Evolutionary conservation across 1,284 basidiomycete species (phyloP), one percentile per base, ranked within the genome.

Genomic region (Tetrapyrgos nigripes): DNA sequence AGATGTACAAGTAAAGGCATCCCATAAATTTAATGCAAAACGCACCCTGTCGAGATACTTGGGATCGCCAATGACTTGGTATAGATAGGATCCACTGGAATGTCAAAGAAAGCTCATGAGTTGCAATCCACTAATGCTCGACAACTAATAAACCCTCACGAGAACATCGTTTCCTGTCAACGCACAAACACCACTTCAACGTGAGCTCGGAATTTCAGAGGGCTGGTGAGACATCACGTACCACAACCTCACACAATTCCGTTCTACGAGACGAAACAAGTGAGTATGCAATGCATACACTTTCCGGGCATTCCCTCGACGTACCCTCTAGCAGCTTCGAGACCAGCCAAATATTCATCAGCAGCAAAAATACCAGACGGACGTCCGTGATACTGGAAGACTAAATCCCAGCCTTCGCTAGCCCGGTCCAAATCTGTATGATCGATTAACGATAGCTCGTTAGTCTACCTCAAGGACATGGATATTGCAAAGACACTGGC

Each of bases 341-440:
- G 68, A 17, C 84, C 83, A 21, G 85, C 83, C 3, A 86, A 73
- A 60, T 85, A 85, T 62, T 86, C 84, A 55, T 86, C 84, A 4
- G 85, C 84, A 29, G 80, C 82, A 61, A 78, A 85, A 13, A 84
- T 85, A 2, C 84, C 84, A 3, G 83, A 85, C 0, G 84, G 84
- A 2, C 83, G 77, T 10, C 85, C 84, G 59, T 87, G 84, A 64
- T 86, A 87, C 65, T 84, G 66, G 76, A 85, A 86, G 17, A 86
- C 66, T 55, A 84, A 63, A 62, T 86, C 84, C 83, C 84, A 86
- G 1, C 82, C 83, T 33, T 73, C 66, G 66, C 83, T 85, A 19
- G 81, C 81, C 13, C 73, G 71, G 55, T 82, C 78, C n/a, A 85
- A 72, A 63, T 85, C 83, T 84, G 10, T 28, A 5, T 68, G 69